Base-by-base conservation (phyloP, 2,329 filamentous ascomycete genomes). In the Phialophora chinensis region DNA sequence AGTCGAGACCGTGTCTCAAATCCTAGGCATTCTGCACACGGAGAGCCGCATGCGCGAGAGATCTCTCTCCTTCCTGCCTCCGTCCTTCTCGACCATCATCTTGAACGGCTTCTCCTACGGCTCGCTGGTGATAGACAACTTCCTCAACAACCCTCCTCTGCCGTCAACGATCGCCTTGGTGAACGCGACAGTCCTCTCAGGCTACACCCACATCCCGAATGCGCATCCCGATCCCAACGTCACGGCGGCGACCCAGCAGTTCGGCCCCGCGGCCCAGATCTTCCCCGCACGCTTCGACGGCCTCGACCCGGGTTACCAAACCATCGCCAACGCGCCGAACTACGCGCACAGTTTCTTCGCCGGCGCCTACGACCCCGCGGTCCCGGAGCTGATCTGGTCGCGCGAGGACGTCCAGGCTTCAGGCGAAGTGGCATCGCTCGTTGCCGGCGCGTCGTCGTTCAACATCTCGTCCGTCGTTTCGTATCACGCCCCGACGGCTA, bases 71-170 rank as follows among this genome's bases (percentile, higher is more conserved):
- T 29, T 25, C 8, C 25, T 53, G 1, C 50, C 25, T 23, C 23
- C 50, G 12, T 25, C 50, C 23, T 53, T 53, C 50, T 53, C 50
- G 25, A 53, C 7, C 12, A 29, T 53, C 50, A 53, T 53, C 20
- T 53, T 53, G 50, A 53, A 23, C 7, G 50, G 50, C 50, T 53
- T 53, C 50, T 53, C 50, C 20, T 53, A 23, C 12, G 50, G 50
- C 5, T 53, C 50, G n/a, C 27, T 53, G n/a, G 50, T 53, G 50
- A 53, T 53, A 12, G 50, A 53, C 25, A 25, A 23, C 27, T 29
- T 53, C 12, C 50, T 53, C 14, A 53, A 53, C 50, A 53, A 29
- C 2, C 50, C 50, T 5, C 50, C 50, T 7, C 12, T 8, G 14
- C 50, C 23, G 14, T 53, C 50, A 53, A 25, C 8, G 12, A 53